Base-by-base conservation (phyloP, 306 rosid species). In the Abrus pulchellus region DNA sequence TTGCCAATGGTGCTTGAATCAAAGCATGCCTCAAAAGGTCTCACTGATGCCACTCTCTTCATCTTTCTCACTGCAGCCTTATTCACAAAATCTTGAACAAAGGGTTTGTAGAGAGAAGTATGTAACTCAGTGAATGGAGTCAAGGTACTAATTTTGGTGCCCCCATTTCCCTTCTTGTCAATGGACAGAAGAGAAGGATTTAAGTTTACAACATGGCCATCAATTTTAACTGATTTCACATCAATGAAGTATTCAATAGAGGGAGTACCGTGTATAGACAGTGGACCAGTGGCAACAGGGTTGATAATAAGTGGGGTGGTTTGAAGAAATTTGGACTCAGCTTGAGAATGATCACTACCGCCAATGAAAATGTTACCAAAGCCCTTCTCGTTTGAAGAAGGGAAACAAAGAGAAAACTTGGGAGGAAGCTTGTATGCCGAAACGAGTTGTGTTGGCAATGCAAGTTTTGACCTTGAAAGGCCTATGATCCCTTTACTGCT, bases 21-120 rank as follows among this genome's bases (percentile, higher is more conserved):
- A 5, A 79, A 84, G 50, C 83, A 83, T 4, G 80, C 80, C 34
- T 65, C 73, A 54, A 78, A 79, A 12, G 80, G 77, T 14, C 30
- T 28, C 77, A 38, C 81, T 32, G 81, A 43, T 3, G 77, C 34
- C 45, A 79, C 81, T n/a, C 81, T 73, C 7, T 64, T 73, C 3
- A 73, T 29, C 29, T 77, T 74, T 38, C 57, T 78, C 0, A 20
- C 66, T 32, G 14, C 50, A 7, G 83, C 73, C 61, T 76, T 78
- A 9, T 66, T 66, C 9, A 65, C 20, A 44, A 79, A 84, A 3
- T 73, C 87, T 14, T 2, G 11, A 49, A 83, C 68, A 10, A 78
- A 63, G 41, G 80, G 63, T 9, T 41, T 78, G 72, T 65, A 83
- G 10, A 73, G 6, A 1, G 59, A 52, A 32, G 14, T 72, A 13